These are phyloP conservation scores for Vaccinium corymbosum DNA, from an alignment of 148 eudicot species.

Conservation along the genomic window DNA sequence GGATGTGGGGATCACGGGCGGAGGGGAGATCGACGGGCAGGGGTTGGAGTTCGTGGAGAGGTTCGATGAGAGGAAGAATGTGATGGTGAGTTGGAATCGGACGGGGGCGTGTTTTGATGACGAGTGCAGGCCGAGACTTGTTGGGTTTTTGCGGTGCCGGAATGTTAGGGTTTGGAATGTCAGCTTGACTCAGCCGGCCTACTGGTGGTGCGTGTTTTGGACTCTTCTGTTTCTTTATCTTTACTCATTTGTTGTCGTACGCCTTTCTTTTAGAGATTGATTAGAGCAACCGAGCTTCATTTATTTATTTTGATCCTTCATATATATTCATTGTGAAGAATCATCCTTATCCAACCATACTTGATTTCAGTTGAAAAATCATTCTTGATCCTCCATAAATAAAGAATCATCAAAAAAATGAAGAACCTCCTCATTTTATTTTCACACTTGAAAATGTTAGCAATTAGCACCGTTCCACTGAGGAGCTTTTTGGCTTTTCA, in stretches of 20 bases:
- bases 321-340: no score
- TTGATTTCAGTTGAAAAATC: not conserved
- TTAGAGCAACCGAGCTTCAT: no score
- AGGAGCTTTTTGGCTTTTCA: no score
- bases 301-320: no score
- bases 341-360: not conserved
- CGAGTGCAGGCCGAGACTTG: constrained; percentile 86
- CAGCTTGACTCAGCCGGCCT: constrained; percentile 65
- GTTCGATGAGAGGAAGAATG: constrained; percentile 82
- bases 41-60: constrained; percentile 68
- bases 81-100: constrained; percentile 95
- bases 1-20: constrained; percentile 87
- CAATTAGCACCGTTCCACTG: no score
- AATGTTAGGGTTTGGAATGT: constrained; percentile 53
- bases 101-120: constrained; percentile 78
- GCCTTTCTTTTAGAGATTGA: no score
- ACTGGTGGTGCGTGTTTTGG: constrained; percentile 72
- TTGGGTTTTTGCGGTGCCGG: constrained; percentile 68
- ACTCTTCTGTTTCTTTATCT: not conserved
- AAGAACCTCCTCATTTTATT: not conserved
- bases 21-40: constrained; percentile 90
- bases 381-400: not conserved
- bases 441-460: not conserved
- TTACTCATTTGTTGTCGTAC: not conserved
- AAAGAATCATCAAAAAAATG: not conserved